Evolutionary conservation across 352 stramenopile species (phyloP).

Genomic region (Aphanomyces astaci): DNA sequence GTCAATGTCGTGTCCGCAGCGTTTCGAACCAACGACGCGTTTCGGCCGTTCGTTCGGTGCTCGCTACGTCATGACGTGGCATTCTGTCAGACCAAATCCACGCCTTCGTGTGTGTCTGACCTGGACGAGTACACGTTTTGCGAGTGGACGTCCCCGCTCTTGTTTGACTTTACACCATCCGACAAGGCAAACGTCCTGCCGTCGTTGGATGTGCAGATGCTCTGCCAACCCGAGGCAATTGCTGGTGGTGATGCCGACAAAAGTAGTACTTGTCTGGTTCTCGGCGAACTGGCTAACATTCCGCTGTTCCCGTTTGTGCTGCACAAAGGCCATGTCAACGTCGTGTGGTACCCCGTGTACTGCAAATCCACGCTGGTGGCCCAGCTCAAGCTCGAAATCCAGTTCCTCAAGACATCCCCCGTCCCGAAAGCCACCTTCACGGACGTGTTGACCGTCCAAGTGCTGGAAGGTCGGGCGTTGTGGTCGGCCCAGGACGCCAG

Average conservation of each 20-base stretch:
- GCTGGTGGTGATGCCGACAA: no score
- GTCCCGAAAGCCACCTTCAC: neutral
- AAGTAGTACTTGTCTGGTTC: no score
- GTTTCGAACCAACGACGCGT: constrained; percentile 25
- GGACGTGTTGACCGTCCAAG: constrained; percentile 14
- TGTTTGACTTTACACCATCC: constrained; percentile 7
- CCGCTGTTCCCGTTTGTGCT: constrained; percentile 46
- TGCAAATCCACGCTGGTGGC: constrained; percentile 15
- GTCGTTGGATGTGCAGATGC: neutral
- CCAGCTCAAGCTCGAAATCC: constrained; percentile 34
- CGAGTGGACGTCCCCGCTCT: constrained; percentile 2
- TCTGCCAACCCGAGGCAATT: neutral
- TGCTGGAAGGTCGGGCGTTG: constrained; percentile 10
- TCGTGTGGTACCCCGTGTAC: constrained; percentile 30
- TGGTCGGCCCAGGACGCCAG: constrained; percentile 2
- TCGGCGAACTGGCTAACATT: constrained; percentile 32
- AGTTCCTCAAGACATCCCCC: constrained; percentile 29
- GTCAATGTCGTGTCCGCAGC: constrained; percentile 27
- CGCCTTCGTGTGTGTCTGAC: neutral
- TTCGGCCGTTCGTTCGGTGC: constrained; percentile 19
- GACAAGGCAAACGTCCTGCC: neutral
- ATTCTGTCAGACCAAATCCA: neutral
- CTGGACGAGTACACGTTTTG: constrained; percentile 10
- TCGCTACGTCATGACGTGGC: neutral
- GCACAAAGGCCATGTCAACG: constrained; percentile 34